Conservation (phyloP, 2,329 filamentous ascomycete genomes). For the Alternaria metachromatica region DNA sequence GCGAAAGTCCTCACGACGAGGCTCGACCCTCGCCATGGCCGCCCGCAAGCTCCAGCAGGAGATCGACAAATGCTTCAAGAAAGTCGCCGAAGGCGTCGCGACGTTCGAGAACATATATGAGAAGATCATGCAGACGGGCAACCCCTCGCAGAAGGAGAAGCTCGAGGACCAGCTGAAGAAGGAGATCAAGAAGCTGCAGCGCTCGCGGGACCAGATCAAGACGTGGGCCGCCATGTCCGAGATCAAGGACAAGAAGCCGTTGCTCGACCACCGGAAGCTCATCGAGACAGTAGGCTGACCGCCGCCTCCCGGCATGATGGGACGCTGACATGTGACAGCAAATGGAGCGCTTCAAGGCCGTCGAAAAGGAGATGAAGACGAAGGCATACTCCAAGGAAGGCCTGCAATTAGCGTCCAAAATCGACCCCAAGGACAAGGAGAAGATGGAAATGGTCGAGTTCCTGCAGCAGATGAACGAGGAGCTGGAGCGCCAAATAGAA, state of each 20-base stretch:
- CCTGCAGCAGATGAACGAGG: constrained; percentile 83
- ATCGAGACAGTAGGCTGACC: constrained; percentile 84
- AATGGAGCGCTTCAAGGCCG: constrained; percentile 99
- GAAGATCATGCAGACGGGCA: constrained; percentile 92
- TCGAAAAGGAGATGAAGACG: constrained; percentile 99
- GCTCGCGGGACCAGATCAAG: constrained; percentile 98
- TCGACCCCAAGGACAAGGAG: constrained; percentile 97
- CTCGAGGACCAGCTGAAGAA: constrained; percentile 97
- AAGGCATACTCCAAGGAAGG: constrained; percentile 99
- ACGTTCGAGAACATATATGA: constrained; percentile 97
- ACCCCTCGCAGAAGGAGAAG: constrained; percentile 96
- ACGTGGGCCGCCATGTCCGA: constrained; percentile 98
- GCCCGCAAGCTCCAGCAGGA: constrained; percentile 96
- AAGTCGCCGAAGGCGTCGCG: constrained; percentile 88
- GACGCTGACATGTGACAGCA: constrained; percentile 65
- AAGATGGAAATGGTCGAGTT: constrained; percentile 90
- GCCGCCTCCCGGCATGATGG: constrained; percentile 9
- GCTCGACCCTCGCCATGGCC: constrained; percentile 71
- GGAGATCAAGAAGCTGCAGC: constrained; percentile 99
- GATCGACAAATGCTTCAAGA: constrained; percentile 99
- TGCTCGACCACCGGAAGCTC: constrained; percentile 91
- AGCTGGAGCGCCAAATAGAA: constrained; percentile 93
- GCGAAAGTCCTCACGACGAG: constrained; percentile 39
- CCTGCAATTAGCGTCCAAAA: constrained; percentile 84
- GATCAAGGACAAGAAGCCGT: constrained; percentile 97